phyloP scores from a whole-genome alignment of 257 asterid genomes.

The Asclepias syriaca region DNA sequence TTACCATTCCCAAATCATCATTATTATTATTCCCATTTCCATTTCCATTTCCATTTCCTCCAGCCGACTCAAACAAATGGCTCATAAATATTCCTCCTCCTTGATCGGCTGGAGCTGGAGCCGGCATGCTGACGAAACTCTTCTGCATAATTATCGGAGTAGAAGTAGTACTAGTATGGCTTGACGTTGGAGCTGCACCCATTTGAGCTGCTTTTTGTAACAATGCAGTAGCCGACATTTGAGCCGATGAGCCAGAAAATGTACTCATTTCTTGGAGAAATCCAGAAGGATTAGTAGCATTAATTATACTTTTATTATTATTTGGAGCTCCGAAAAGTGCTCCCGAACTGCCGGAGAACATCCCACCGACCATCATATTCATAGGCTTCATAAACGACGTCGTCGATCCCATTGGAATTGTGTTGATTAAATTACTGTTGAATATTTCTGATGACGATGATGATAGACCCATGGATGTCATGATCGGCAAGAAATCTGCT shows the following conservation, averaged over 20 bases:
- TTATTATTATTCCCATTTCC: no score
- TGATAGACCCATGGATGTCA: constrained; percentile 36
- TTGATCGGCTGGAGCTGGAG: constrained; percentile 18
- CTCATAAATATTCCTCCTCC: background rate
- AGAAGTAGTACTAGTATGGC: constrained; percentile 35
- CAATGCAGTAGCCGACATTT: constrained; percentile 85
- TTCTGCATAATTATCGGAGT: constrained; percentile 78
- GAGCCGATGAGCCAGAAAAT: constrained; percentile 39
- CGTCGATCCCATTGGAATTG: constrained; percentile 50
- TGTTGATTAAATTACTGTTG: constrained; percentile 19
- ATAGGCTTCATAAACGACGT: constrained; percentile 65
- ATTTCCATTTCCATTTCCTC: constrained; percentile 36
- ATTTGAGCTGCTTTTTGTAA: constrained; percentile 84
- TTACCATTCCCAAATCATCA: no score
- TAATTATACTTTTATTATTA: no score
- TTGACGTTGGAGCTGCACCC: constrained; percentile 71
- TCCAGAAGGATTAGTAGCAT: background rate
- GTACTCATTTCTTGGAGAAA: constrained; percentile 45
- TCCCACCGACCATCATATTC: constrained; percentile 47
- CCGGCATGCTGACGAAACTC: constrained; percentile 58
- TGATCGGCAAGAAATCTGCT: constrained; percentile 41
- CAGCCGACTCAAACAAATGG: constrained; percentile 37
- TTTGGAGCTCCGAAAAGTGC: constrained; percentile 55
- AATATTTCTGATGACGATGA: constrained; percentile 49
- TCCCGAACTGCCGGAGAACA: constrained; percentile 58